Evolutionary conservation across 768 basidiomycete species (phyloP).

Genomic region (Ramaria sp.): DNA sequence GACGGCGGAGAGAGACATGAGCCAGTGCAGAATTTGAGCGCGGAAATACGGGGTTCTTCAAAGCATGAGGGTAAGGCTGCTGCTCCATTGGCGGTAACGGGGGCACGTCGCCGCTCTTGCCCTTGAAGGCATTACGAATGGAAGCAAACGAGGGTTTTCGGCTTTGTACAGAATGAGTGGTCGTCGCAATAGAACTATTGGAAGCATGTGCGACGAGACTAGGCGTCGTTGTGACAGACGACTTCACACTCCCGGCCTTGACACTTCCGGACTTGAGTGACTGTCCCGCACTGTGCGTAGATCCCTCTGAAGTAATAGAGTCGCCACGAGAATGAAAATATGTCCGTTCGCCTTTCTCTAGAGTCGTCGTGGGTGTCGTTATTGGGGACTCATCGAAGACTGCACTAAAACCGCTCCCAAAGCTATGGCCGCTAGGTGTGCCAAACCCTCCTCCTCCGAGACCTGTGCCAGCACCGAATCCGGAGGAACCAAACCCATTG

Average conservation of each 20-base stretch:
- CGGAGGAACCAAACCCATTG: slow-evolving; percentile 7
- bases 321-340: slow-evolving; percentile 75
- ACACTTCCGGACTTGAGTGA: slow-evolving; percentile 3
- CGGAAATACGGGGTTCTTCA: slow-evolving; percentile 69
- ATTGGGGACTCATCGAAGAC: slow-evolving; percentile 59
- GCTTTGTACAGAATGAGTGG: slow-evolving; percentile 42
- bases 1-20: slow-evolving; percentile 30
- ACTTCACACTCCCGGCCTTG: slow-evolving; percentile 4
- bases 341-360: slow-evolving; percentile 41
- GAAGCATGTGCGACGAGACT: slow-evolving; percentile 43
- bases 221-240: slow-evolving; percentile 8
- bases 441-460: slow-evolving; percentile 19
- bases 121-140: slow-evolving; percentile 79
- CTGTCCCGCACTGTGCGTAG: slow-evolving; percentile 27
- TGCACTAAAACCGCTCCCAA: slow-evolving; percentile 25
- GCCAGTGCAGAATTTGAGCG: slow-evolving; percentile 69
- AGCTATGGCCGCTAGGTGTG: slow-evolving; percentile 12
- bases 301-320: slow-evolving; percentile 71
- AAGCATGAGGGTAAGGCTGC: slow-evolving; percentile 47
- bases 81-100: slow-evolving; percentile 68
- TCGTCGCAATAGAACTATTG: slow-evolving; percentile 56
- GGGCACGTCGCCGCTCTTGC: slow-evolving; percentile 40
- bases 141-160: slow-evolving; percentile 84
- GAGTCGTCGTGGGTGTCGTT: slow-evolving; percentile 35
- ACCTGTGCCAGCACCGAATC: slow-evolving; percentile 6